Conservation (phyloP, 1,139 yeast genomes). For the Lodderomyces pseudojiufengensis region DNA sequence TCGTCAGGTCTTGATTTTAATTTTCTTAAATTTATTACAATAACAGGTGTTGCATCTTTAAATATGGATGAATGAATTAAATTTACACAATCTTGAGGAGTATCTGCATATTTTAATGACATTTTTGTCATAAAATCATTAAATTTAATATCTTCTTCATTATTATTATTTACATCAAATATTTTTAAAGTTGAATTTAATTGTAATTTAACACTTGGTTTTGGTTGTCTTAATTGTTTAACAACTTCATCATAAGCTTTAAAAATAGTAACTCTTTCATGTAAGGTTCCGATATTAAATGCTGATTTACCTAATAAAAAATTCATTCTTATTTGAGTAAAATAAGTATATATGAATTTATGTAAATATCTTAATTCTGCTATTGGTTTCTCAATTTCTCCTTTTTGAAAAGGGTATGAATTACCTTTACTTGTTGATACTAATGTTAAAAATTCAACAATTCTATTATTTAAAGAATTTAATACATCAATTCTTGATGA, state of each 20-base stretch:
- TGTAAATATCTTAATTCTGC: constrained; percentile 61
- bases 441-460: constrained; percentile 44
- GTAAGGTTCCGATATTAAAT: constrained; percentile 19
- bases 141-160: constrained; percentile 39
- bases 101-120: constrained; percentile 51
- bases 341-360: constrained; percentile 60
- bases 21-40: constrained; percentile 51
- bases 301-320: constrained; percentile 27
- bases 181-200: constrained; percentile 50
- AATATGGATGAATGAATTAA: constrained; percentile 63
- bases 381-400: constrained; percentile 24
- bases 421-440: constrained; percentile 16
- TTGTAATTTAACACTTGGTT: constrained; percentile 46
- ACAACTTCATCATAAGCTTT: constrained; percentile 28
- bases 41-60: constrained; percentile 69
- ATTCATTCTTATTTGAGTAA: constrained; percentile 48
- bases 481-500: constrained; percentile 40
- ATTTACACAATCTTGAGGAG: constrained; percentile 35
- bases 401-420: constrained; percentile 29
- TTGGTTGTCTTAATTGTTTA: constrained; percentile 38
- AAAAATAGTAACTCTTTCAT: constrained; percentile 25
- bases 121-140: constrained; percentile 75
- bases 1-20: constrained; percentile 45
- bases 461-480: constrained; percentile 38
- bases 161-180: constrained; percentile 38